Evolutionary conservation across 2,329 filamentous ascomycete genomes (phyloP).

Genomic region (Diplodia scrobiculata): DNA sequence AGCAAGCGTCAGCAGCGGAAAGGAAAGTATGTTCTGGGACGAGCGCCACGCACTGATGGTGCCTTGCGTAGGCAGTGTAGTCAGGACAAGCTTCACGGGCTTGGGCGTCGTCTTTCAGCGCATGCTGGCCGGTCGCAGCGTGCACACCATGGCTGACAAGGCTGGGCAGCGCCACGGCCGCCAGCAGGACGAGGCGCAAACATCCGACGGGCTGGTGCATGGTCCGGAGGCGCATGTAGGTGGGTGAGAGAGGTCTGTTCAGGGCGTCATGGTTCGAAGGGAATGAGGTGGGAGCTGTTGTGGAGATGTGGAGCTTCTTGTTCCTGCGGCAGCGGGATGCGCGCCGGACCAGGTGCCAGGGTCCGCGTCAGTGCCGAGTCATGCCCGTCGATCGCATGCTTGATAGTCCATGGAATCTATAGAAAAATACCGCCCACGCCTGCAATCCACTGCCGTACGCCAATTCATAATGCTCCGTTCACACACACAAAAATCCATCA

Average conservation of each 20-base stretch:
- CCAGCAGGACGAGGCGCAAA: slow-evolving; percentile 2
- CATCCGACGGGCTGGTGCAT: not conserved
- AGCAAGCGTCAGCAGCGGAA: slow-evolving; percentile 30
- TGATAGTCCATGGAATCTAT: not conserved
- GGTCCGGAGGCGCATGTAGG: not conserved
- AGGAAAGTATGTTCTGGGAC: slow-evolving; percentile 31
- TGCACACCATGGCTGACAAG: not conserved
- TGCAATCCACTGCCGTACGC: not conserved
- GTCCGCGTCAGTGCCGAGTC: slow-evolving; percentile 6
- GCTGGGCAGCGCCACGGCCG: slow-evolving; percentile 10
- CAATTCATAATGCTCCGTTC: not conserved
- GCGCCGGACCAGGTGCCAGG: slow-evolving; percentile 2
- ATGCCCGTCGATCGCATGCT: not conserved
- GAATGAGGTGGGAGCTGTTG: slow-evolving; percentile 2
- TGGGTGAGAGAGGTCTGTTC: not conserved
- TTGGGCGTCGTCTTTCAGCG: slow-evolving; percentile 12
- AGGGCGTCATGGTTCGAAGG: slow-evolving; percentile 12
- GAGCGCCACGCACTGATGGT: slow-evolving; percentile 58
- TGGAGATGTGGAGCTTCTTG: slow-evolving; percentile 20
- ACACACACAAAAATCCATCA: not conserved
- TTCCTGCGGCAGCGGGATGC: slow-evolving; percentile 13
- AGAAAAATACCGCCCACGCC: not conserved
- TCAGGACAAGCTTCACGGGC: slow-evolving; percentile 62
- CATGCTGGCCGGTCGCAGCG: slow-evolving; percentile 19
- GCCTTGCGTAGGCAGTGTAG: slow-evolving; percentile 62